phyloP scores from a whole-genome alignment of 2,329 filamentous ascomycete species.

The Pseudogymnoascus sp. region DNA sequence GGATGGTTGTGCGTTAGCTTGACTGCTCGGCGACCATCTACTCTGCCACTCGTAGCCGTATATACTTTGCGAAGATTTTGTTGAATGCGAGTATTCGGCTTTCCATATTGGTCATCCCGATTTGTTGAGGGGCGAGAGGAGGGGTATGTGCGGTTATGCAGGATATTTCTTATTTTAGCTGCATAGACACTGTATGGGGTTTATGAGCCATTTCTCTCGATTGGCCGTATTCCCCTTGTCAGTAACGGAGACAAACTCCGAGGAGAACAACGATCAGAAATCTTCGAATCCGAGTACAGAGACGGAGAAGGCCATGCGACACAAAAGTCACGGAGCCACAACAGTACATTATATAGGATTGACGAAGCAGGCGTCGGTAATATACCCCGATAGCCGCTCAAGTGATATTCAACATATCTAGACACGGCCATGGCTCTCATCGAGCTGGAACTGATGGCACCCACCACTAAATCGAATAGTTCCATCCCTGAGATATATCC shows the following conservation, averaged over 20 bases:
- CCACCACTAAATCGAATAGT: background rate
- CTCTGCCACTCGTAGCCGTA: background rate
- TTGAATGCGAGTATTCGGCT: background rate
- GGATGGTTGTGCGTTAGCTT: background rate
- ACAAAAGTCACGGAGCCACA: background rate
- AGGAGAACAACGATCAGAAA: background rate
- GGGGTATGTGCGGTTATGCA: background rate
- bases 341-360: background rate
- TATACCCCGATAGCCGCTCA: background rate
- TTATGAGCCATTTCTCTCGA: background rate
- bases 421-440: background rate
- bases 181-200: background rate
- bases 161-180: background rate
- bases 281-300: background rate
- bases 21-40: background rate
- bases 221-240: background rate
- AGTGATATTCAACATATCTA: background rate
- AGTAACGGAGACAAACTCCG: background rate
- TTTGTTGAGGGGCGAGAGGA: background rate
- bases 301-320: background rate
- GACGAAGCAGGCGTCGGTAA: background rate
- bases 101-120: background rate
- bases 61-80: background rate
- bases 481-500: background rate
- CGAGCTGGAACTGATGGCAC: background rate